phyloP scores from a whole-genome alignment of 306 rosid species.

The Bauhinia variegata region DNA sequence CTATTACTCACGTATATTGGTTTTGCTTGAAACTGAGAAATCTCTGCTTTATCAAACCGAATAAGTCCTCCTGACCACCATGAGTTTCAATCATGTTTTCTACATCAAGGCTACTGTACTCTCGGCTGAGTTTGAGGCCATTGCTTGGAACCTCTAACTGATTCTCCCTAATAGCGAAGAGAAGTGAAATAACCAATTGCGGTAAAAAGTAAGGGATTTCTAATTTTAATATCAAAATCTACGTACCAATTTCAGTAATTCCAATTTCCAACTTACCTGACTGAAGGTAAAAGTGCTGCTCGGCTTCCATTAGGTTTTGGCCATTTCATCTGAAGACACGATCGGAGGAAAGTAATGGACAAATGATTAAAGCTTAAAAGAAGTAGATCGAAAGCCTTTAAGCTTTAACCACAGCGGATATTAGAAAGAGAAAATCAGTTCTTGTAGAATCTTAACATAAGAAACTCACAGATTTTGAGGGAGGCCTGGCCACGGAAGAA shows the following conservation, averaged over 20 bases:
- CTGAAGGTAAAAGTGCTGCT: conserved; percentile 42
- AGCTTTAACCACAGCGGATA: background rate
- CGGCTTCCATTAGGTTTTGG: conserved; percentile 36
- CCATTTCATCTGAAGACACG: conserved; percentile 42
- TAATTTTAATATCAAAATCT: background rate
- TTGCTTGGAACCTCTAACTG: conserved; percentile 35
- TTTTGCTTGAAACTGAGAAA: conserved; percentile 74
- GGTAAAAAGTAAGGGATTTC: background rate
- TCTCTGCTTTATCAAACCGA: conserved; percentile 67
- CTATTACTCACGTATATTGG: conserved; percentile 64
- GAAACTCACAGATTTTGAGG: conserved; percentile 52
- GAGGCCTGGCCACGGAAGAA: conserved; percentile 35
- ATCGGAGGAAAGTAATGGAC: conserved; percentile 1
- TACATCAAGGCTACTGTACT: conserved; percentile 20
- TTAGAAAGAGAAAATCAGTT: background rate
- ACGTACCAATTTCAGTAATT: background rate
- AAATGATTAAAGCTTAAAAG: background rate
- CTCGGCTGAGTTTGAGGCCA: conserved; percentile 29
- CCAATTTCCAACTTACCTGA: conserved; percentile 52
- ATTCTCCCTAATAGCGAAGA: conserved; percentile 42
- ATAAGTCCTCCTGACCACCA: conserved; percentile 46
- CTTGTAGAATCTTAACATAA: conserved; percentile 15
- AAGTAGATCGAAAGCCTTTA: conserved; percentile 3
- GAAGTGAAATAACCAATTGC: background rate
- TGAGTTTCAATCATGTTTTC: conserved; percentile 40